Conservation (phyloP, 2,329 filamentous ascomycete genomes). For the Colletotrichum scovillei region DNA sequence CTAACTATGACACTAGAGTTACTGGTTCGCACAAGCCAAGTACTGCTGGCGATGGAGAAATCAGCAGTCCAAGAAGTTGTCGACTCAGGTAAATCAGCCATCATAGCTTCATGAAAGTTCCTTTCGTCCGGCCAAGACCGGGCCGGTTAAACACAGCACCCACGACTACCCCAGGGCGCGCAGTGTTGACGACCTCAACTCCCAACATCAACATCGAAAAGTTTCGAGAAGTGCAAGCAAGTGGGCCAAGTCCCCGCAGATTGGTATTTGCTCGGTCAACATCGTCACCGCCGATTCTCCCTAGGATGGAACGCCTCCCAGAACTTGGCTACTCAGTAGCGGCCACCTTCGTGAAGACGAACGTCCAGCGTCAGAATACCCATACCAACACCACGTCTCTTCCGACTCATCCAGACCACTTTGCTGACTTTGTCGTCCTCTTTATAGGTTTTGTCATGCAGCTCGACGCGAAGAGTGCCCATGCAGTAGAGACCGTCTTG, state of each 20-base stretch:
- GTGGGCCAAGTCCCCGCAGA: background rate
- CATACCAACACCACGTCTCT: background rate
- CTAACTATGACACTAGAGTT: conserved; percentile 65
- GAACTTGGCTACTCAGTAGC: conserved; percentile 23
- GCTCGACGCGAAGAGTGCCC: conserved; percentile 25
- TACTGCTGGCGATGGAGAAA: conserved; percentile 74
- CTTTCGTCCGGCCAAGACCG: conserved; percentile 35
- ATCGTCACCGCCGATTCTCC: background rate
- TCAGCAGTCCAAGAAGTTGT: conserved; percentile 70
- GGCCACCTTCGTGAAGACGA: conserved; percentile 17
- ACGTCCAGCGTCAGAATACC: background rate
- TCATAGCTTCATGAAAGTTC: conserved; percentile 63
- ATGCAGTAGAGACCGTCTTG: conserved; percentile 19
- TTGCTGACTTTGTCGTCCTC: conserved; percentile 1
- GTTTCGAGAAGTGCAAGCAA: background rate
- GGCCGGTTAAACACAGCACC: background rate
- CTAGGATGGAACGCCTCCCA: conserved; percentile 19
- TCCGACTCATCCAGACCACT: background rate
- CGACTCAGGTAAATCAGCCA: conserved; percentile 73
- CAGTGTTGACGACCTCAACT: background rate
- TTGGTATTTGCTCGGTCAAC: background rate
- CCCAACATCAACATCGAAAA: background rate
- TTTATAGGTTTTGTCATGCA: conserved; percentile 23
- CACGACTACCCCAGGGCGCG: background rate
- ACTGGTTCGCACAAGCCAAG: conserved; percentile 70